These are phyloP conservation scores for Thraustochytrium aureum DNA, from an alignment of 352 stramenopile genomes.

Conservation along the genomic window DNA sequence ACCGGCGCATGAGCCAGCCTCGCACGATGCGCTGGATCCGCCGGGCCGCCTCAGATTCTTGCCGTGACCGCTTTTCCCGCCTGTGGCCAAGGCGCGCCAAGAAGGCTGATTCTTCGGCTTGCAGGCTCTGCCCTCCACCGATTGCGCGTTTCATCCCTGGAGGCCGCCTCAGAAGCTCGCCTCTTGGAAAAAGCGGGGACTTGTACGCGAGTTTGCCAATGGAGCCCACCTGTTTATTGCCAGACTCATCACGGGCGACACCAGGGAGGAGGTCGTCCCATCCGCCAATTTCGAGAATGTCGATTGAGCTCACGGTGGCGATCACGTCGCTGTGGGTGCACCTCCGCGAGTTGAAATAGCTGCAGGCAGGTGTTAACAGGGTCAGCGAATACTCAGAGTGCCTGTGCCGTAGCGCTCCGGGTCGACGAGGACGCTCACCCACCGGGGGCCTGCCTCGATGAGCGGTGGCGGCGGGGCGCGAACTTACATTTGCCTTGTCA, in stretches of 20 bases:
- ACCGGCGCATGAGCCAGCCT: constrained; percentile 40
- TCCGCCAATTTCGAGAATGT: background rate
- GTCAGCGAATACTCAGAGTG: too few relatives aligned
- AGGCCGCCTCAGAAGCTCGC: too few relatives aligned
- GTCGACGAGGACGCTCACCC: too few relatives aligned
- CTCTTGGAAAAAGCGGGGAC: constrained; percentile 21
- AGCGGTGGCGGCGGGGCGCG: background rate
- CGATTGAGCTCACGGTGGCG: constrained; percentile 23
- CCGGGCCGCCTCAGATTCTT: background rate
- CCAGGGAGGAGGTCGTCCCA: constrained; percentile 25
- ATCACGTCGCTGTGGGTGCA: constrained; percentile 44
- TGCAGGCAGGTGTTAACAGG: too few relatives aligned
- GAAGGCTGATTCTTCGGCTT: constrained; percentile 29
- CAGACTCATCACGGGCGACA: too few relatives aligned
- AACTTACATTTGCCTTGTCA: constrained; percentile 10
- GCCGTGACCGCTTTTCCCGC: background rate
- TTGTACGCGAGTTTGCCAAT: background rate
- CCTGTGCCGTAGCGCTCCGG: too few relatives aligned
- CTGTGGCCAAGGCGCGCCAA: constrained; percentile 2
- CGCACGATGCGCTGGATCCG: constrained; percentile 17
- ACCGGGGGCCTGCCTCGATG: too few relatives aligned
- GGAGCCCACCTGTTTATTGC: background rate
- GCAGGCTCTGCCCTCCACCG: too few relatives aligned
- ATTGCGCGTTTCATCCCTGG: too few relatives aligned
- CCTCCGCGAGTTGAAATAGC: constrained; percentile 17